These are phyloP conservation scores for Sequoiadendron giganteum DNA, from an alignment of 75 land plant species.

Conservation along the genomic window DNA sequence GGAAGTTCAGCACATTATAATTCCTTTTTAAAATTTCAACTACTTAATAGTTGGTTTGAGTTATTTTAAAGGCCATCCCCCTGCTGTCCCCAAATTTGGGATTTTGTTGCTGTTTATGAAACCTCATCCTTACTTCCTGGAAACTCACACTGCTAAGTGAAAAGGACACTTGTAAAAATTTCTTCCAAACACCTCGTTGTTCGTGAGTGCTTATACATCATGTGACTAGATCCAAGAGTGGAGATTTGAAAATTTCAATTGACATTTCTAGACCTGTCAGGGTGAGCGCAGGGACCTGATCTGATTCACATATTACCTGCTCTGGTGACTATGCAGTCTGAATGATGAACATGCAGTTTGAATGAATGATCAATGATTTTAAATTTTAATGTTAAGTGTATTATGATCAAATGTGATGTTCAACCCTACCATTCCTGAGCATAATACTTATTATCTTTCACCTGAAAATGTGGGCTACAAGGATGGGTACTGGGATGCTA, in stretches of 20 bases:
- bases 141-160: background rate
- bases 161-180: background rate
- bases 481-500: no score
- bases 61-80: no score
- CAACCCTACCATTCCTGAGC: background rate
- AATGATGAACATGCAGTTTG: background rate
- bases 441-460: background rate
- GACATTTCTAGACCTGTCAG: background rate
- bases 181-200: background rate
- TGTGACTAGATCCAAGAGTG: background rate
- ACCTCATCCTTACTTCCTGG: no score
- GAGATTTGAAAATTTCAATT: no score
- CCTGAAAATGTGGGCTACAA: no score
- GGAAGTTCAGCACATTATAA: no score
- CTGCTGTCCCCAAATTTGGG: no score
- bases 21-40: no score
- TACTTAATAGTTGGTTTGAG: no score
- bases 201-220: background rate
- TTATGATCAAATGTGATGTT: background rate
- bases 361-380: background rate
- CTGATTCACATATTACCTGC: background rate
- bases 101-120: no score
- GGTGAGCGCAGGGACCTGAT: background rate
- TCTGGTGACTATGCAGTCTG: background rate
- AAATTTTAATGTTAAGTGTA: background rate